Evolutionary conservation across 768 basidiomycete species (phyloP), one percentile per base, ranked within the genome.

Genomic region (Epithele typhae): DNA sequence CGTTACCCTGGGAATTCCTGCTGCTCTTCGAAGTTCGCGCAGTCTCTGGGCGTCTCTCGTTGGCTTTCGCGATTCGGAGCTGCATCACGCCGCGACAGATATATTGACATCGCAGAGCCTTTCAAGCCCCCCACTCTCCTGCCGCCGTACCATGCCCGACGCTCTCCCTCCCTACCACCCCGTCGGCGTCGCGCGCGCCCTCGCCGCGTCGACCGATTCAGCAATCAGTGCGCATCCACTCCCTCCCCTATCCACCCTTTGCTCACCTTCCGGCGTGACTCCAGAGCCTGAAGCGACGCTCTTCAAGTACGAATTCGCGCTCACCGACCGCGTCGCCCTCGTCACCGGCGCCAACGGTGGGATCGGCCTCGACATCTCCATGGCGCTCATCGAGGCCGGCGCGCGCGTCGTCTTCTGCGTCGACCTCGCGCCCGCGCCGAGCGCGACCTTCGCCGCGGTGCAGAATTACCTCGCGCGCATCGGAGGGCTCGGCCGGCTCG

Each of bases 291-390:
- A 32, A 23, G 15, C 59, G 11, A 57, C 54, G 21, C 44, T 57
- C 42, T 53, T 60, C 45, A 17, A 27, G 33, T 45, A 57, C 27
- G 57, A 58, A 19, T 58, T 60, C 45, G 56, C 60, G 10, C 53
- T 69, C 17, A 48, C 47, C 9, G 63, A 61, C 50, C 57, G 62
- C 9, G 66, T 68, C 21, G 68, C 60, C 14, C 56, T 71, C 35
- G 67, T 72, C 11, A 63, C 67, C 5, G 70, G 70, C 3, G 71
- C 51, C 4, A 64, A 67, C 44, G 64, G 69, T 22, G 71, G 87
- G 0, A 73, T 91, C 12, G 89, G 89, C 2, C 77, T 92, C 10
- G 88, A 91, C 66, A 83, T 84, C 79, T 84, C 85, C 18, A 66
- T 90, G 39, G 78, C 81, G 3, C 65, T 90, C 27, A 75, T 76